Conservation (phyloP, 2,329 filamentous ascomycete species). For the Fusarium citri region DNA sequence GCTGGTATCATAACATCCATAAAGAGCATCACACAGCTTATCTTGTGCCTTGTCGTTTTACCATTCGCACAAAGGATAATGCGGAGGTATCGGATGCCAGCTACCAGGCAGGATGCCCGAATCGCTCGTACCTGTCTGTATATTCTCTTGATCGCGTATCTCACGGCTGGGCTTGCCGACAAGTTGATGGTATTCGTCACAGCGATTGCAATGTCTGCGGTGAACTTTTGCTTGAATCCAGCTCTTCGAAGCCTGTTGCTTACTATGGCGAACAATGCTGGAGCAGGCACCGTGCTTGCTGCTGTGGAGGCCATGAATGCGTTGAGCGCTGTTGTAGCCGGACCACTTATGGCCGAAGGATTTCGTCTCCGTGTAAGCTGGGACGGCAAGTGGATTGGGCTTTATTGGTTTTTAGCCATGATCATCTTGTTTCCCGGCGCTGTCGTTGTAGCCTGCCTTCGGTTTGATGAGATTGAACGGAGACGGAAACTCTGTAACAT, state of each 20-base stretch:
- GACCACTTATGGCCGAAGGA: not conserved
- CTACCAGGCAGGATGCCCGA: not conserved
- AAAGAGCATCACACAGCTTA: not conserved
- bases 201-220: not conserved
- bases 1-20: not conserved
- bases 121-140: not conserved
- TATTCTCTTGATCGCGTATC: not conserved
- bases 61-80: not conserved
- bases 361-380: not conserved
- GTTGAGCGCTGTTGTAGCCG: not conserved
- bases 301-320: not conserved
- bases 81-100: not conserved
- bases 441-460: not conserved
- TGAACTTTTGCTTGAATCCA: constrained; percentile 2
- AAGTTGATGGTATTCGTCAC: not conserved
- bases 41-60: not conserved
- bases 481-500: not conserved
- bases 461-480: not conserved
- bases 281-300: constrained; percentile 2
- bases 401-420: constrained; percentile 4
- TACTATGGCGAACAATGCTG: not conserved
- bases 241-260: not conserved
- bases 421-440: not conserved
- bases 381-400: constrained; percentile 1
- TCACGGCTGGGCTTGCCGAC: not conserved